Percentiles rank a stretch among this genome's conserved stretches.
Conservation (phyloP, 1,284 basidiomycete genomes). For the Retiboletus fuscus region DNA sequence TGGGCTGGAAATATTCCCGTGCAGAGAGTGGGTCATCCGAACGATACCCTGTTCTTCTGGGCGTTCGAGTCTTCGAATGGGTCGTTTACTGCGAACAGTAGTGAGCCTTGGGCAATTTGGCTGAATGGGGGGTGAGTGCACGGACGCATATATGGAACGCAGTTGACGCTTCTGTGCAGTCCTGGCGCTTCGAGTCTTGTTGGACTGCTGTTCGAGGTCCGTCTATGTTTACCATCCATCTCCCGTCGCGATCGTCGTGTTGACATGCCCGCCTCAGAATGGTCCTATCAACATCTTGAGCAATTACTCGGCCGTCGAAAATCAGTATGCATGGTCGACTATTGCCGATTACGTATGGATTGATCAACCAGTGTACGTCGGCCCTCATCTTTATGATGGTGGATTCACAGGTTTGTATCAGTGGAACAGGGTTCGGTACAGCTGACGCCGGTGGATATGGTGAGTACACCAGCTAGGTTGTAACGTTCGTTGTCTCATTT, state of each 20-base stretch:
- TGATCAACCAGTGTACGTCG: slow-evolving; percentile 75
- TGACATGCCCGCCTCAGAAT: slow-evolving; percentile 57
- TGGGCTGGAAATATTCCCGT: slow-evolving; percentile 79
- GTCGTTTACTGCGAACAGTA: slow-evolving; percentile 62
- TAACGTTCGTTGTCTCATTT: slow-evolving; percentile 33
- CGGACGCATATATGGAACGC: slow-evolving; percentile 2
- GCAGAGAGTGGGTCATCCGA: slow-evolving; percentile 69
- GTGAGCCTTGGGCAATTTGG: slow-evolving; percentile 79
- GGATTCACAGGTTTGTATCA: slow-evolving; percentile 39
- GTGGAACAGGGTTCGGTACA: slow-evolving; percentile 75
- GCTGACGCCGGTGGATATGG: slow-evolving; percentile 68
- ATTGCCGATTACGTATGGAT: slow-evolving; percentile 77
- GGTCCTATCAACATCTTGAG: slow-evolving; percentile 69
- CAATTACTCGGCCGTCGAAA: slow-evolving; percentile 62
- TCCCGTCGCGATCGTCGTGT: slow-evolving; percentile 18
- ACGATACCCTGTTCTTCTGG: slow-evolving; percentile 73
- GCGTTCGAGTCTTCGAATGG: slow-evolving; percentile 71
- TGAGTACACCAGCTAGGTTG: slow-evolving; percentile 44
- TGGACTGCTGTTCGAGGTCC: slow-evolving; percentile 72
- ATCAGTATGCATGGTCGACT: slow-evolving; percentile 67
- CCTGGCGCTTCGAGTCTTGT: slow-evolving; percentile 77
- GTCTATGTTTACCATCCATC: slow-evolving; percentile 27
- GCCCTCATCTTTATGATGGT: neutral
- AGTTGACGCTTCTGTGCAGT: slow-evolving; percentile 47
- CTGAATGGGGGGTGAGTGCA: slow-evolving; percentile 73